Conservation (phyloP, 78 protist species). For the Protostelium mycophagum region DNA sequence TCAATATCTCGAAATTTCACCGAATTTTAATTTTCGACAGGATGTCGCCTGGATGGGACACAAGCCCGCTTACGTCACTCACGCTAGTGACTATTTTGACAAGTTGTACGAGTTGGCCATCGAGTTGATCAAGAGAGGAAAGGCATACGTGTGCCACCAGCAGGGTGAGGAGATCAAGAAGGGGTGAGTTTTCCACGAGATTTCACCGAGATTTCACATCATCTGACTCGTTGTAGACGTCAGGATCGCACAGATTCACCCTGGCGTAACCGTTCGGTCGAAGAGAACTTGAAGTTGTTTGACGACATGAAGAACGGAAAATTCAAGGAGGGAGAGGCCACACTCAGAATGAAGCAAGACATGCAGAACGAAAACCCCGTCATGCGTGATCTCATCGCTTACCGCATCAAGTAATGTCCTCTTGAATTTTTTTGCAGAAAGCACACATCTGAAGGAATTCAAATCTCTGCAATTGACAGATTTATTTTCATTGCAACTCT, state of each 20-base stretch:
- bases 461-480: neutral
- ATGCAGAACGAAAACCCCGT: conserved; percentile 76
- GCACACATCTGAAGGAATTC: conserved; percentile 13
- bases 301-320: conserved; percentile 90
- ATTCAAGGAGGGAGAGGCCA: conserved; percentile 85
- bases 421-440: conserved; percentile 4
- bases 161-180: conserved; percentile 65
- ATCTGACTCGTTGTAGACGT: conserved; percentile 3
- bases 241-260: conserved; percentile 71
- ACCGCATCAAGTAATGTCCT: conserved; percentile 71
- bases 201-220: neutral
- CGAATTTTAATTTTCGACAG: neutral
- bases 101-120: conserved; percentile 90
- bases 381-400: conserved; percentile 91
- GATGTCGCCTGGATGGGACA: conserved; percentile 93
- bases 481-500: neutral
- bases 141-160: conserved; percentile 94
- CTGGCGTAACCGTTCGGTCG: conserved; percentile 88
- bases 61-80: conserved; percentile 77
- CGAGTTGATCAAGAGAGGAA: conserved; percentile 79
- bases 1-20: neutral
- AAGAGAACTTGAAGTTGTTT: conserved; percentile 84
- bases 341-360: conserved; percentile 92
- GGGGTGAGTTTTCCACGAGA: conserved; percentile 4
- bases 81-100: conserved; percentile 91